These are phyloP conservation scores for Mycena polygramma DNA, from an alignment of 768 basidiomycete genomes.

Conservation along the genomic window DNA sequence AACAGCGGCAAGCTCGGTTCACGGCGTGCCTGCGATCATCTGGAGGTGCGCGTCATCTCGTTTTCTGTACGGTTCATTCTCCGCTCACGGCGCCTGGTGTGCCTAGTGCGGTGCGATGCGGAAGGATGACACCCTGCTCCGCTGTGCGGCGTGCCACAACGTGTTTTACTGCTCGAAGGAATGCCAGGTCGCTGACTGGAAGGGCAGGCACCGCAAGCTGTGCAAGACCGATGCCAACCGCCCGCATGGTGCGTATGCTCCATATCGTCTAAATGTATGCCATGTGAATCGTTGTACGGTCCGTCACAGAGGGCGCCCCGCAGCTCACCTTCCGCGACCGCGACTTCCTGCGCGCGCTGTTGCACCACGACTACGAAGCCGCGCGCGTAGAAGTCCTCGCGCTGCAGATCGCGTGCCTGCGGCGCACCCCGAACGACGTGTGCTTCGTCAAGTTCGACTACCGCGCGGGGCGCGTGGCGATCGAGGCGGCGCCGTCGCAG, in stretches of 20 bases:
- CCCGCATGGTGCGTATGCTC: background rate
- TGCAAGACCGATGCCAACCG: background rate
- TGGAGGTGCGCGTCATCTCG: constrained; percentile 6
- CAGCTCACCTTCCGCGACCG: constrained; percentile 14
- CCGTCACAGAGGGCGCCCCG: no score
- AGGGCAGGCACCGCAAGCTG: constrained; percentile 10
- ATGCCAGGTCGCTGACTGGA: constrained; percentile 22
- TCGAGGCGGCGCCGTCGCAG: background rate
- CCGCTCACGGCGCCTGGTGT: background rate
- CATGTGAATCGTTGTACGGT: no score
- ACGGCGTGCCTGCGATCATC: constrained; percentile 13
- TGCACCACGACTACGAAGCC: constrained; percentile 20
- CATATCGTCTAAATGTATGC: background rate
- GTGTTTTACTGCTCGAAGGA: constrained; percentile 25
- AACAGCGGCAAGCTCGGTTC: constrained; percentile 10
- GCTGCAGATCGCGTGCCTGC: background rate
- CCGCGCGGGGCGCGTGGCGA: background rate
- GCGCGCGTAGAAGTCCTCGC: background rate
- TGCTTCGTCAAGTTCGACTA: constrained; percentile 18
- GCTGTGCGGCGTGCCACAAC: constrained; percentile 16
- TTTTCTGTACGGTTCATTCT: background rate
- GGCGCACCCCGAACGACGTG: background rate
- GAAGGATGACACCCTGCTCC: constrained; percentile 3
- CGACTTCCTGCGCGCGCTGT: constrained; percentile 17
- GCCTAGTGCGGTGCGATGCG: constrained; percentile 14